Evolutionary conservation across 1,139 yeast species (phyloP).

Genomic region (Debaryomyces sp.): DNA sequence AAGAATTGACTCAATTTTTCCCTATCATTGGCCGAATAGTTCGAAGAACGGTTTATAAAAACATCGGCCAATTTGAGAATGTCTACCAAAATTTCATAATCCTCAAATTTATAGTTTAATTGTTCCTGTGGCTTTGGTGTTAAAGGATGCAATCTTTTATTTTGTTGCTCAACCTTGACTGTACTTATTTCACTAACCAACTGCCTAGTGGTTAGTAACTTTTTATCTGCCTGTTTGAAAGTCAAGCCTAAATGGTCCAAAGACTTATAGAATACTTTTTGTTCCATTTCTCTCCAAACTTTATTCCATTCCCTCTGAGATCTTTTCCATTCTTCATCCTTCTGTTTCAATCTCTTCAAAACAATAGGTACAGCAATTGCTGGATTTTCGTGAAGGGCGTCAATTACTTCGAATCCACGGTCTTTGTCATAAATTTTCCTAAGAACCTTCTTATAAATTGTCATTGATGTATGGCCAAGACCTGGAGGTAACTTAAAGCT

Average conservation of each 20-base stretch:
- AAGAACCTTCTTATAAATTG: conserved; percentile 91
- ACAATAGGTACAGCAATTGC: conserved; percentile 94
- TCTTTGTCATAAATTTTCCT: conserved; percentile 92
- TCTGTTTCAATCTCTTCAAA: conserved; percentile 87
- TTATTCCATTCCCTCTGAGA: conserved; percentile 99
- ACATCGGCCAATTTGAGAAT: conserved; percentile 67
- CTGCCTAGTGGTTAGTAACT: conserved; percentile 85
- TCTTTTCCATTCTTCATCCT: conserved; percentile 98
- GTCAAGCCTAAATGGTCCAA: conserved; percentile 94
- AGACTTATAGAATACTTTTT: conserved; percentile 89
- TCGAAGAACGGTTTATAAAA: conserved; percentile 69
- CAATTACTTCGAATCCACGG: conserved; percentile 94
- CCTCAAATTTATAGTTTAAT: conserved; percentile 66
- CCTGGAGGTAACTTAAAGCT: conserved; percentile 89
- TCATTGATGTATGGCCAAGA: conserved; percentile 84
- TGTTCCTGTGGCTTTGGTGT: conserved; percentile 88
- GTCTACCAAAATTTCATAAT: conserved; percentile 72
- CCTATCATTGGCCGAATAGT: conserved; percentile 81
- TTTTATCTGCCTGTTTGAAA: conserved; percentile 95
- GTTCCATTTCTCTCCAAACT: conserved; percentile 98
- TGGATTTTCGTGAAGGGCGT: conserved; percentile 93
- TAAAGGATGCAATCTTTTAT: conserved; percentile 77
- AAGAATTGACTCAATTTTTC: conserved; percentile 75
- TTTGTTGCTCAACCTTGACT: conserved; percentile 84
- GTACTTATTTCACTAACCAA: conserved; percentile 90